Evolutionary conservation across 2,329 filamentous ascomycete species (phyloP).

Genomic region (Cytospora piceae): DNA sequence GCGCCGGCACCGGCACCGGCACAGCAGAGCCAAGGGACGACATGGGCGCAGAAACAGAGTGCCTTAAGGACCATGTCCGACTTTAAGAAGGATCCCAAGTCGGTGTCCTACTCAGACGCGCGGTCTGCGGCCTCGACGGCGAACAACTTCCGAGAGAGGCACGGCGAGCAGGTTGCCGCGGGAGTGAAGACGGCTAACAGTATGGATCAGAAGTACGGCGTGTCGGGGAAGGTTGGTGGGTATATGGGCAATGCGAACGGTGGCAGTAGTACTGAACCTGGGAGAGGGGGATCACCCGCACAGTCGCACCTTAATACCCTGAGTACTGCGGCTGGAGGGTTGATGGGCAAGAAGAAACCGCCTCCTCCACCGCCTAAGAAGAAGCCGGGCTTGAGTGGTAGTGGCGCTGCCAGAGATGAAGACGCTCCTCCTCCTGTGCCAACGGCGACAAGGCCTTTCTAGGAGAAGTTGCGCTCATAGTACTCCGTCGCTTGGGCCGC

Average conservation of each 20-base stretch:
- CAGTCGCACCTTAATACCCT: slow-evolving; percentile 25
- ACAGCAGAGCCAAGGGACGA: slow-evolving; percentile 54
- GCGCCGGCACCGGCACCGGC: slow-evolving; percentile 38
- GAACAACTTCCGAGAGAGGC: slow-evolving; percentile 71
- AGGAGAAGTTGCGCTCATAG: neutral
- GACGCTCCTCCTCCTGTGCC: slow-evolving; percentile 56
- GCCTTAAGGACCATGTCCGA: slow-evolving; percentile 63
- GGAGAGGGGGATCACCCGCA: slow-evolving; percentile 1
- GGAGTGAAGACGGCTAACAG: slow-evolving; percentile 61
- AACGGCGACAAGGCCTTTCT: slow-evolving; percentile 55
- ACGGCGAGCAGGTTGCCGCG: slow-evolving; percentile 68
- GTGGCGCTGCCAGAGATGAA: slow-evolving; percentile 33
- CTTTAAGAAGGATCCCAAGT: slow-evolving; percentile 64
- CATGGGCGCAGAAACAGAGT: slow-evolving; percentile 67
- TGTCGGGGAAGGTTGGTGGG: slow-evolving; percentile 45
- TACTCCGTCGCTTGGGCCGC: neutral
- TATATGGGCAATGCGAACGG: slow-evolving; percentile 28
- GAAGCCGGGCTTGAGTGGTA: slow-evolving; percentile 43
- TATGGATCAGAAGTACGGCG: slow-evolving; percentile 65
- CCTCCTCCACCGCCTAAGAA: slow-evolving; percentile 58
- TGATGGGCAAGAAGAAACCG: slow-evolving; percentile 57
- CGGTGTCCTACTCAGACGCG: slow-evolving; percentile 63
- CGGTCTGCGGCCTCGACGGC: slow-evolving; percentile 62
- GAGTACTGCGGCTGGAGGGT: slow-evolving; percentile 32
- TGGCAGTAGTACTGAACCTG: slow-evolving; percentile 8